A percentile compares a stretch with the other conserved stretches of the same genome.
phyloP scores from a whole-genome alignment of 257 asterid genomes.

The Linaria vulgaris region DNA sequence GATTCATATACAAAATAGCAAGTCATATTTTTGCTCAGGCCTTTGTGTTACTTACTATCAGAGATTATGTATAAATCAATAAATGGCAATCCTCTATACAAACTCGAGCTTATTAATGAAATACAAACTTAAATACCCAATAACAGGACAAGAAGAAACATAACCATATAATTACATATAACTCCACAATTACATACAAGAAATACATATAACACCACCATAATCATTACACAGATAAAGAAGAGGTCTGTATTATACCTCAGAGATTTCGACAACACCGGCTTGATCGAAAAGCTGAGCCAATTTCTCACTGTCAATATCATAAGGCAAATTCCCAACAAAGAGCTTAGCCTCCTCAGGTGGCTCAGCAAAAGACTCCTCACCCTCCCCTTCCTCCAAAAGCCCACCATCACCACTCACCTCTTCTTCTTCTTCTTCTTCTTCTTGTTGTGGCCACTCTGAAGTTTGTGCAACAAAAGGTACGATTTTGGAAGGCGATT shows the following conservation, averaged over 20 bases:
- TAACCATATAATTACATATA: neutral
- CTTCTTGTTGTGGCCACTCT: constrained; percentile 44
- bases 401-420: constrained; percentile 13
- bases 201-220: neutral
- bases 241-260: constrained; percentile 41
- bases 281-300: constrained; percentile 71
- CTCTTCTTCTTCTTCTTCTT: constrained; percentile 24
- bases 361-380: constrained; percentile 41
- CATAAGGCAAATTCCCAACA: constrained; percentile 83
- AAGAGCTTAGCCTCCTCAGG: constrained; percentile 78
- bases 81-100: too few relatives aligned
- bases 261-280: constrained; percentile 85
- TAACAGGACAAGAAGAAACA: neutral
- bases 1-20: too few relatives aligned
- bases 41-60: too few relatives aligned
- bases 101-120: too few relatives aligned
- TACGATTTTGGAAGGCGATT: constrained; percentile 29
- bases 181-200: neutral
- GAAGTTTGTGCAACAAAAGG: constrained; percentile 42
- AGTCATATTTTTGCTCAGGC: too few relatives aligned
- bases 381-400: too few relatives aligned
- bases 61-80: too few relatives aligned
- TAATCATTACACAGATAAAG: neutral
- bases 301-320: constrained; percentile 59
- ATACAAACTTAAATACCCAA: neutral